phyloP scores from a whole-genome alignment of 192 early-diverging fungal genomes.

The Gorgonomyces haynaldii region DNA sequence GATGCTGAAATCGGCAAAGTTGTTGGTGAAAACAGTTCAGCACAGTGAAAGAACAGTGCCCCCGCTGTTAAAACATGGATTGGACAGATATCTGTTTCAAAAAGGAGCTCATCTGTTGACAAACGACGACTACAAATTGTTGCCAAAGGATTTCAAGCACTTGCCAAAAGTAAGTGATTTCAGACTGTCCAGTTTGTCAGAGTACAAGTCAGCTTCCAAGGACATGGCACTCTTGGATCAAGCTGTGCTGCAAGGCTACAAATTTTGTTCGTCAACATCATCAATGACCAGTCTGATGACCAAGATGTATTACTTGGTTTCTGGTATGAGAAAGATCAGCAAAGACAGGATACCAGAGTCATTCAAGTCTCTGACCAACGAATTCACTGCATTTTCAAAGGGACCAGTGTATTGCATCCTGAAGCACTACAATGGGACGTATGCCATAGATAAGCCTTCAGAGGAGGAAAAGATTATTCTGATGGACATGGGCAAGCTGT shows the following conservation, averaged over 20 bases:
- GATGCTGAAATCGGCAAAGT: too few relatives aligned
- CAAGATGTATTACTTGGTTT: slow-evolving; percentile 61
- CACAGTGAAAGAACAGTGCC: too few relatives aligned
- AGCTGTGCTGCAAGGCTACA: slow-evolving; percentile 8
- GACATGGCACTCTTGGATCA: slow-evolving; percentile 31
- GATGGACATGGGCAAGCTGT: slow-evolving; percentile 66
- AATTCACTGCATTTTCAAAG: slow-evolving; percentile 54
- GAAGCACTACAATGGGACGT: slow-evolving; percentile 57
- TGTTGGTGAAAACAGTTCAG: too few relatives aligned
- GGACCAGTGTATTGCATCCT: slow-evolving; percentile 60
- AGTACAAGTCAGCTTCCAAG: slow-evolving; percentile 68
- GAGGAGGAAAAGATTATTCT: slow-evolving; percentile 58
- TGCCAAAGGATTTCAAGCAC: slow-evolving; percentile 64
- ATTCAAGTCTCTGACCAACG: slow-evolving; percentile 9
- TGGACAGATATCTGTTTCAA: slow-evolving; percentile 58
- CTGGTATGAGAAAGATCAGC: slow-evolving; percentile 47
- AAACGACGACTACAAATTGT: slow-evolving; percentile 62
- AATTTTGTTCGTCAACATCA: slow-evolving; percentile 81
- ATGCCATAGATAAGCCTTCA: slow-evolving; percentile 78
- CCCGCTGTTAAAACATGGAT: slow-evolving; percentile 44
- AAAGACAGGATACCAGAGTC: slow-evolving; percentile 16
- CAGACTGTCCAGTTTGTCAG: slow-evolving; percentile 65
- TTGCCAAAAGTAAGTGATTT: slow-evolving; percentile 72
- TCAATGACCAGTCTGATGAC: slow-evolving; percentile 67
- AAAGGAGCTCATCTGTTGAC: slow-evolving; percentile 59